Evolutionary conservation across 495 filamentous ascomycete species (phyloP), one percentile per base, ranked within the genome.

Genomic region (Pseudotulostoma volvatum): DNA sequence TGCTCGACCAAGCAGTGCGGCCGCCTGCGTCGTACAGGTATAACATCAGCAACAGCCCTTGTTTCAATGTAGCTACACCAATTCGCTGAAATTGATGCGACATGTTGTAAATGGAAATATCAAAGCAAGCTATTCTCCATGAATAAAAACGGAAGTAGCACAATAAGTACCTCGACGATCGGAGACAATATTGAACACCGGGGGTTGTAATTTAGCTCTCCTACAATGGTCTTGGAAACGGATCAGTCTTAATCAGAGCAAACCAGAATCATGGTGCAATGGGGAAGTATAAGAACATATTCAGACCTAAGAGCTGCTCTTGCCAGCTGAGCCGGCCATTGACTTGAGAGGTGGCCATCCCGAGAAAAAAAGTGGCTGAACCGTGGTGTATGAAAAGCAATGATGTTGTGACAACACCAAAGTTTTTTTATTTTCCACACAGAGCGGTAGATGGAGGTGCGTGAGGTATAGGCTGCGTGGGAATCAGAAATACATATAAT

Each of bases 1-100:
- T 67, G 58, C 73, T 76, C 35, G 84, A 87, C 86, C 86, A 94
- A 37, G 86, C 86, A 21, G 86, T 94, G 44, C 86, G 79, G 45
- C 84, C 85, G 49, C 86, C 84, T 93, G 50, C 36, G 49, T 37
- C 34, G 36, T 17, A 42, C 41, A 45, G 34, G 39, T 33, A 23
- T 15, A 37, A 7, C 31, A 41, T 36, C 44, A 42, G 18, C 14
- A n/a, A 39, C 3, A 31, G n/a, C n/a, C n/a, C n/a, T n/a, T n/a
- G n/a, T n/a, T n/a, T n/a, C n/a, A n/a, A n/a, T n/a, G n/a, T n/a
- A n/a, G n/a, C n/a, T n/a, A n/a, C n/a, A n/a, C n/a, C n/a, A n/a
- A n/a, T n/a, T n/a, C n/a, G n/a, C n/a, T n/a, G n/a, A n/a, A n/a
- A n/a, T n/a, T n/a, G n/a, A n/a, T n/a, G n/a, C n/a, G n/a, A n/a